These are phyloP conservation scores for Oxyria digyna DNA, from an alignment of 148 eudicot species.

Conservation along the genomic window DNA sequence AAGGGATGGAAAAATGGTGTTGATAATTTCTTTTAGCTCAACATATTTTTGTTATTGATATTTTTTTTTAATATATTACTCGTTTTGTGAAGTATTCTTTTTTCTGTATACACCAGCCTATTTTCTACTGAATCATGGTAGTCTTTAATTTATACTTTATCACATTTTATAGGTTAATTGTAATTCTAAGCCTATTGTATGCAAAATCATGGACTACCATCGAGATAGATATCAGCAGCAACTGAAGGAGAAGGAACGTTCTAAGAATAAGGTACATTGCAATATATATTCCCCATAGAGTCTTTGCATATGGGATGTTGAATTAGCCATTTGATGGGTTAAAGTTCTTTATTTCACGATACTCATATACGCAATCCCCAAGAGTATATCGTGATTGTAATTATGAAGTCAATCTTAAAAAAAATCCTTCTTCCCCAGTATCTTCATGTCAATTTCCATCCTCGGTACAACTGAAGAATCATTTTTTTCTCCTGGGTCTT, in stretches of 20 bases:
- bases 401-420: too few species aligned
- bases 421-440: too few species aligned
- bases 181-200: constrained; percentile 56
- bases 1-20: background rate
- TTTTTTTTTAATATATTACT: too few species aligned
- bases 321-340: background rate
- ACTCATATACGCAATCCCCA: too few species aligned
- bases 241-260: constrained; percentile 42
- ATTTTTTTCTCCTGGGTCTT: too few species aligned
- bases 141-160: background rate
- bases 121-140: background rate
- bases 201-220: constrained; percentile 61
- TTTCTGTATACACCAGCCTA: background rate
- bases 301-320: background rate
- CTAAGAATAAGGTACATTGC: constrained; percentile 54
- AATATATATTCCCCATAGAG: background rate
- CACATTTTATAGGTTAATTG: constrained; percentile 39
- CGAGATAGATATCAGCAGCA: constrained; percentile 43
- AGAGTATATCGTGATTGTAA: too few species aligned
- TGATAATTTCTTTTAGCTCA: background rate
- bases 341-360: too few species aligned
- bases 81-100: background rate
- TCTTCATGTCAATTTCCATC: too few species aligned
- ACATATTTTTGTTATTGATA: background rate
- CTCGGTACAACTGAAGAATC: too few species aligned